Conservation (phyloP, 2,329 filamentous ascomycete genomes). For the Keithomyces neogunnii region DNA sequence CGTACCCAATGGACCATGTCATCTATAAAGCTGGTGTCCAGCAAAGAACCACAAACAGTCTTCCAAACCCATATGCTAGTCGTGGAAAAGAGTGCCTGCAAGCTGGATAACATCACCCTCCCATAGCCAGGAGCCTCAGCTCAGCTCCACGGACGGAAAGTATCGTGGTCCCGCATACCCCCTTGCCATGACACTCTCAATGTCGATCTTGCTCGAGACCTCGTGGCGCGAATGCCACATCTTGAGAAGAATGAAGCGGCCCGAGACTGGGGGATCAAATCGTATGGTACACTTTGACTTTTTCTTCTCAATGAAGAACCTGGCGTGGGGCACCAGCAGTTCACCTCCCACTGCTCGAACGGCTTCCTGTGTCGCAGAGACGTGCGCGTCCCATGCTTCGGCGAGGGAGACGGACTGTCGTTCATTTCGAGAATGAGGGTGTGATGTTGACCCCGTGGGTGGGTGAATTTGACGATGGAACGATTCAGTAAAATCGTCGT, state of each 20-base stretch:
- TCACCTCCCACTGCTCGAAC: slow-evolving; percentile 48
- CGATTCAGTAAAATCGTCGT: slow-evolving; percentile 17
- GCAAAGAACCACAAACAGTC: too few relatives aligned
- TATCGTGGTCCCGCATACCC: slow-evolving; percentile 82
- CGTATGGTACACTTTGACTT: slow-evolving; percentile 81
- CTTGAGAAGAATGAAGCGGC: slow-evolving; percentile 79
- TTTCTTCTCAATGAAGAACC: slow-evolving; percentile 74
- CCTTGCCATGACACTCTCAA: slow-evolving; percentile 74
- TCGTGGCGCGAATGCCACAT: slow-evolving; percentile 74
- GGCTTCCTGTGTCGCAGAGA: slow-evolving; percentile 47
- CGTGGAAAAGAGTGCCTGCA: neutral
- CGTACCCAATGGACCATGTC: too few relatives aligned
- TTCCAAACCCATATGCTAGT: neutral
- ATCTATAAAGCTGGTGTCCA: too few relatives aligned
- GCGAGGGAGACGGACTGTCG: slow-evolving; percentile 16
- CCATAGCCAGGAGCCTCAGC: slow-evolving; percentile 25
- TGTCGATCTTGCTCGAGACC: slow-evolving; percentile 67
- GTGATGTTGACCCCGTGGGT: neutral
- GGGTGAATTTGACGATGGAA: slow-evolving; percentile 10
- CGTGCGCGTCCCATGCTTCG: slow-evolving; percentile 36
- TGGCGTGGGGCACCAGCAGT: slow-evolving; percentile 64
- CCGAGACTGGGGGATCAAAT: slow-evolving; percentile 75
- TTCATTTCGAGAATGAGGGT: slow-evolving; percentile 10
- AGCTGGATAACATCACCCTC: neutral
- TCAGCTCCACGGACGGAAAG: slow-evolving; percentile 61